Base-by-base conservation (phyloP, 2,329 filamentous ascomycete species). In the Trichophyton rubrum region DNA sequence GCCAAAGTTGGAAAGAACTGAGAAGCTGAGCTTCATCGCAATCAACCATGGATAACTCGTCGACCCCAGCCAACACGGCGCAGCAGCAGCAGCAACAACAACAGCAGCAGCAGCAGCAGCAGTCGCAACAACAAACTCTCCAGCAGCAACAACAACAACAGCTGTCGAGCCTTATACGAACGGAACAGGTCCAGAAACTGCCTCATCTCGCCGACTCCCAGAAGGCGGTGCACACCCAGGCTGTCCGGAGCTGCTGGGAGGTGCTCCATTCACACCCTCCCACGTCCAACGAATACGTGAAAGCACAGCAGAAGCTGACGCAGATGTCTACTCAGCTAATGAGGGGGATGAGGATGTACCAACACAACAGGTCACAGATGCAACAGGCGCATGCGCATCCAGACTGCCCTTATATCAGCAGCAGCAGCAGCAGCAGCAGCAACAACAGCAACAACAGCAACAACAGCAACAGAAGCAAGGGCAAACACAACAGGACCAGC, bases 171-270 rank as follows among this genome's bases (percentile, higher is more conserved):
- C 67, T 80, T 56, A 80, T 82, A 65, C 76, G 76, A 51, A 78
- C 79, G 33, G 77, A 79, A 61, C 78, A 81, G 62, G 79, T 83
- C 58, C 75, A 78, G 62, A 76, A 75, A 61, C 73, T 83, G 4
- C 79, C 79, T 3, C 75, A 78, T 68, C 73, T 85, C 33, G 78
- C 72, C 62, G 79, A 81, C 7, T 72, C 78, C 56, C 77, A 81
- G 66, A 85, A 84, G 71, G 70, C 75, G 51, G 78, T 81, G 64
- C 83, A 83, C 67, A 79, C 79, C 61, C 72, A 76, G 56, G 73
- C 79, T 20, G 77, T 85, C 63, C 75, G 77, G 61, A 78, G 74
- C 62, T 74, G 82, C 57, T 85, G 82, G 81, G 75, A 77, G 33
- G 70, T 76, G 35, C 73, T 81, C 58, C 78, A 81, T 62, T 75